These are phyloP conservation scores for Fraxinus americana DNA, from an alignment of 257 asterid species.

Conservation along the genomic window DNA sequence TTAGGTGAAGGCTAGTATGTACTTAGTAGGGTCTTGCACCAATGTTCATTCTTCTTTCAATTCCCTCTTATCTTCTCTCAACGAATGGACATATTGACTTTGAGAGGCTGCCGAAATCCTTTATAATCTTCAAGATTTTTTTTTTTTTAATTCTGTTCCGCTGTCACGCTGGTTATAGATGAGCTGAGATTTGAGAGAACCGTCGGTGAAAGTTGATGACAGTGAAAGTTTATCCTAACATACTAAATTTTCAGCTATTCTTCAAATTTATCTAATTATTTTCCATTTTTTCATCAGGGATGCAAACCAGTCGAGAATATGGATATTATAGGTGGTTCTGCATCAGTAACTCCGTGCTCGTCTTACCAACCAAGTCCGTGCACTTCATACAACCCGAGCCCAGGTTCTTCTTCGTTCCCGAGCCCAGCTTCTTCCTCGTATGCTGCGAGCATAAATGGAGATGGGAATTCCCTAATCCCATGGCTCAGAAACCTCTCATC, in stretches of 20 bases:
- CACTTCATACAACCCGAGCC: conserved; percentile 55
- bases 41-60: too few relatives aligned
- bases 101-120: background rate
- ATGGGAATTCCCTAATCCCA: conserved; percentile 68
- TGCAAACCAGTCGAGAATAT: conserved; percentile 59
- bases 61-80: too few relatives aligned
- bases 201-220: background rate
- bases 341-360: conserved; percentile 58
- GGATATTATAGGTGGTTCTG: conserved; percentile 58
- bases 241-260: background rate
- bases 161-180: too few relatives aligned
- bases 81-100: background rate
- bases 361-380: conserved; percentile 56
- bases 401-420: conserved; percentile 59
- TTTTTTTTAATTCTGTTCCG: too few relatives aligned
- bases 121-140: too few relatives aligned
- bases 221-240: background rate
- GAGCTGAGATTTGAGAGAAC: too few relatives aligned
- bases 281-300: conserved; percentile 36
- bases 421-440: conserved; percentile 60
- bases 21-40: too few relatives aligned
- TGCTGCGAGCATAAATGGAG: conserved; percentile 34
- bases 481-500: conserved; percentile 75
- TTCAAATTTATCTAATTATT: background rate
- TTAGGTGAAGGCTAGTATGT: background rate